phyloP scores from a whole-genome alignment of 2,329 filamentous ascomycete species.

The Talaromyces sp. region DNA sequence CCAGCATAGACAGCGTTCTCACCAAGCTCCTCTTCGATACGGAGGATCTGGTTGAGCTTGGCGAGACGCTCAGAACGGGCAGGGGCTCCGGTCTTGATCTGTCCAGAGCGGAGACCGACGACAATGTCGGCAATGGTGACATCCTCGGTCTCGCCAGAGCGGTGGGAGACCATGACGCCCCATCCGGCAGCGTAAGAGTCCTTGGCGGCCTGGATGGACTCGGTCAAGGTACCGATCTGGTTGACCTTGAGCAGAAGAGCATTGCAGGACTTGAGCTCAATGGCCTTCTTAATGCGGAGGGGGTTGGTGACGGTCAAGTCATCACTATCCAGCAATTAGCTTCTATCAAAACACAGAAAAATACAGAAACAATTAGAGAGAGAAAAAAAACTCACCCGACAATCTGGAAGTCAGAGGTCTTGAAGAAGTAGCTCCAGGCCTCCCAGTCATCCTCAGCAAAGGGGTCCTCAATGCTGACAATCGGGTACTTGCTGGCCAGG shows the following conservation, averaged over 20 bases:
- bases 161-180: constrained; percentile 99
- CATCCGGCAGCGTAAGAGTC: constrained; percentile 92
- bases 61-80: constrained; percentile 95
- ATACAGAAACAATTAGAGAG: constrained; percentile 20
- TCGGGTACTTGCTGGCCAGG: constrained; percentile 91
- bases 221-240: constrained; percentile 98
- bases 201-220: constrained; percentile 99
- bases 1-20: constrained; percentile 88
- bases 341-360: not conserved
- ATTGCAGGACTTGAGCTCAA: constrained; percentile 98
- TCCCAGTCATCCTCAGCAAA: constrained; percentile 99
- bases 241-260: constrained; percentile 98
- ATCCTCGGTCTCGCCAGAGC: constrained; percentile 98
- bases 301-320: constrained; percentile 99
- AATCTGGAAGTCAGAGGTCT: constrained; percentile 97
- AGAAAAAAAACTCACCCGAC: constrained; percentile 67
- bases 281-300: constrained; percentile 98
- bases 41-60: constrained; percentile 99
- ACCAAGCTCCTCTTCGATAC: constrained; percentile 98
- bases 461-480: constrained; percentile 97
- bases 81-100: constrained; percentile 99
- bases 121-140: constrained; percentile 98
- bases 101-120: constrained; percentile 89
- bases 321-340: constrained; percentile 50
- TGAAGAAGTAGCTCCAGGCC: constrained; percentile 99